Conservation (phyloP, 2,329 filamentous ascomycete species). For the Aureobasidium vineae region DNA sequence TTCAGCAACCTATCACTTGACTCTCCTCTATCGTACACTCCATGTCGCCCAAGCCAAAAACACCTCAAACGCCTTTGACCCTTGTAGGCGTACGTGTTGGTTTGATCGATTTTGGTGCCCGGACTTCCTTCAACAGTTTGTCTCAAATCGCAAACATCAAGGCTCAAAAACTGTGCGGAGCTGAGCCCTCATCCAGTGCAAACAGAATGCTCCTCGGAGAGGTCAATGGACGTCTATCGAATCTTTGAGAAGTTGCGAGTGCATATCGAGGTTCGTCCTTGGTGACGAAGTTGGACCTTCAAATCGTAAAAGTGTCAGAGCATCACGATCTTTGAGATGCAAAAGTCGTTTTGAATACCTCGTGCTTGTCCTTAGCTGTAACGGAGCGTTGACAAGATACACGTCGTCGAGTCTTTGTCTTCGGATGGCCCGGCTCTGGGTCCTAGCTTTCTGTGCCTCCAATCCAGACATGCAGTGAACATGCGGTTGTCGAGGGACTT, state of each 20-base stretch:
- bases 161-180: neutral
- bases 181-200: neutral
- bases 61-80: neutral
- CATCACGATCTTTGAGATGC: neutral
- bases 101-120: neutral
- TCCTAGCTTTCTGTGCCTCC: conserved; percentile 21
- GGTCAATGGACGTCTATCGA: neutral
- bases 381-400: neutral
- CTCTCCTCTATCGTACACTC: neutral
- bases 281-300: neutral
- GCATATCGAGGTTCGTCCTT: too few species aligned
- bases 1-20: conserved; percentile 17
- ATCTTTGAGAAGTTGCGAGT: neutral
- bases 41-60: conserved; percentile 13
- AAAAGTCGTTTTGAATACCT: neutral
- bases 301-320: neutral
- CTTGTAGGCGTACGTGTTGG: neutral
- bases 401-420: neutral
- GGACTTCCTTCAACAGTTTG: neutral
- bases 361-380: conserved; percentile 12
- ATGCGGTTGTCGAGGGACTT: conserved; percentile 15
- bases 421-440: neutral
- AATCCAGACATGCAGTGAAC: conserved; percentile 20
- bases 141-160: neutral
- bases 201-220: neutral